These are phyloP conservation scores for Bassia scoparia DNA, from an alignment of 148 eudicot species.

Conservation along the genomic window DNA sequence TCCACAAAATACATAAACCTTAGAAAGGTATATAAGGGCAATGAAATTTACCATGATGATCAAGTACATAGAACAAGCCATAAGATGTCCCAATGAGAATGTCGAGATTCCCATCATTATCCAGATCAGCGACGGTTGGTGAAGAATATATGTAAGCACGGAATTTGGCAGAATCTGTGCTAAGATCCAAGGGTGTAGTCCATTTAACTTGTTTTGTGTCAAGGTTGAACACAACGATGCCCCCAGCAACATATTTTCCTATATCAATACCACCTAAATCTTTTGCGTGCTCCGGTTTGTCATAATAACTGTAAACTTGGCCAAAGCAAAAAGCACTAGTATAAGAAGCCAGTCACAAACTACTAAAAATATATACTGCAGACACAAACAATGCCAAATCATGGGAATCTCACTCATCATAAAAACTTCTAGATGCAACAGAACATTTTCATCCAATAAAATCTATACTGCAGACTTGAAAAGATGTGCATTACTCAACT, in stretches of 20 bases:
- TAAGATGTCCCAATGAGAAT: conserved; percentile 91
- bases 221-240: conserved; percentile 95
- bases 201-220: conserved; percentile 97
- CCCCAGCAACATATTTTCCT: conserved; percentile 90
- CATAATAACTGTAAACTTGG: conserved; percentile 78
- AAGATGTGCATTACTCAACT: neutral
- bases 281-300: conserved; percentile 87
- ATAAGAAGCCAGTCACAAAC: conserved; percentile 15
- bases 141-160: conserved; percentile 89
- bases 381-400: neutral
- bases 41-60: conserved; percentile 74
- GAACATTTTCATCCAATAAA: neutral
- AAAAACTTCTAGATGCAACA: neutral
- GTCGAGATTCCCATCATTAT: conserved; percentile 93
- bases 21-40: conserved; percentile 6
- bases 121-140: conserved; percentile 89
- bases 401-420: neutral
- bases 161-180: conserved; percentile 73
- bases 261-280: conserved; percentile 90
- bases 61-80: conserved; percentile 88
- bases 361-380: neutral
- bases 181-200: conserved; percentile 66
- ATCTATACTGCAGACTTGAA: neutral
- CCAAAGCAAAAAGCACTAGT: conserved; percentile 19
- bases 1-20: neutral